These are phyloP conservation scores for Kazachstania sp. DNA, from an alignment of 1,139 yeast genomes.

Conservation along the genomic window DNA sequence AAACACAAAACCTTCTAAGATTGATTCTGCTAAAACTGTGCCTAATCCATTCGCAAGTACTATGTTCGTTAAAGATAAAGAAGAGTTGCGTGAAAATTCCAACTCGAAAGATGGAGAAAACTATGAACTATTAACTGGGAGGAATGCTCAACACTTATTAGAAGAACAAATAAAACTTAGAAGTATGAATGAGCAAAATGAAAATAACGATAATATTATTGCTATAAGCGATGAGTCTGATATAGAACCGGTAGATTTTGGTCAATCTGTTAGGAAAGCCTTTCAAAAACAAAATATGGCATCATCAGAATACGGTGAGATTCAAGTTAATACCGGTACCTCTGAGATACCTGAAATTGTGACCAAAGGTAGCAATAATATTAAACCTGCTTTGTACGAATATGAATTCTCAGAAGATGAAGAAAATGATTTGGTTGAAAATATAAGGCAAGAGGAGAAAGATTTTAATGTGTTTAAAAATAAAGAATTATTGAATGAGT, in stretches of 20 bases:
- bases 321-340: neutral
- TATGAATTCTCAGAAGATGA: slow-evolving; percentile 72
- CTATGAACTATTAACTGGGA: slow-evolving; percentile 1
- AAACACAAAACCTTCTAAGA: neutral
- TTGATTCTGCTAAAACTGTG: neutral
- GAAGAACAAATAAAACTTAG: neutral
- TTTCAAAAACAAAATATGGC: neutral
- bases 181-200: neutral
- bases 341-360: neutral
- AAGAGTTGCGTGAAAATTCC: neutral
- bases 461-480: slow-evolving; percentile 62
- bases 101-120: neutral
- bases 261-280: too few relatives aligned
- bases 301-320: neutral
- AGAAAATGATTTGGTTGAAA: slow-evolving; percentile 55
- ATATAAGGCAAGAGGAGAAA: slow-evolving; percentile 56
- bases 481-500: slow-evolving; percentile 27
- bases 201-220: neutral
- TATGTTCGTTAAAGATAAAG: slow-evolving; percentile 7
- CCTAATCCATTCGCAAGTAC: slow-evolving; percentile 4
- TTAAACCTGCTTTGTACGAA: slow-evolving; percentile 33
- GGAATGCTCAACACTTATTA: slow-evolving; percentile 3
- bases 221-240: neutral
- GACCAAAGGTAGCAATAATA: neutral
- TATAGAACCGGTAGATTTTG: neutral